Evolutionary conservation across 1,284 basidiomycete genomes (phyloP), one percentile per base, ranked within the genome.

Genomic region (Pyrrhoderma lamaoense): DNA sequence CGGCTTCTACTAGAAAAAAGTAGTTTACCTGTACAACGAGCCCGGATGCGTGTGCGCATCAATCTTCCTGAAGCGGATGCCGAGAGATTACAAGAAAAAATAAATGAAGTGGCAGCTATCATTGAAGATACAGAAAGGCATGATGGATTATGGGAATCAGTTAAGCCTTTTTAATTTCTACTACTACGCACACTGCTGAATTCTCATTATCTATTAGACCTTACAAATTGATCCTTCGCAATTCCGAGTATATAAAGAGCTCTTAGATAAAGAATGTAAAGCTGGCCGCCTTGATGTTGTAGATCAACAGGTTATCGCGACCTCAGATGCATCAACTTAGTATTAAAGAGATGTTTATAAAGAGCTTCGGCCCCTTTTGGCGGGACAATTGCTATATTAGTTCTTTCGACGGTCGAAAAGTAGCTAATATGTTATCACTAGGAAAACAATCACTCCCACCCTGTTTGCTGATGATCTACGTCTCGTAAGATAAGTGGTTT

Each of bases 151-250:
- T 98, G 93, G 93, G 89, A 94, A 70, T 77, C 82, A 54, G 93
- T 94, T n/a, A n/a, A 64, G 65, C 89, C 73, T 49, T 23, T 36
- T 18, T 35, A 13, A 11, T 8, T 21, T 54, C 35, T 45, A 45
- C 38, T 14, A 47, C 44, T 37, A 52, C 3, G 57, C 54, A 47
- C 51, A 40, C 25, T 34, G 11, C 38, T 45, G 38, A 47, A 14
- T 25, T 4, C 27, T 51, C 16, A 42, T 36, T 13, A 31, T 3
- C 27, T 7, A 34, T 4, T 60, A 95, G 93, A 79, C 87, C 47
- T 79, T 94, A 64, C 76, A 93, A 45, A 98, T 99, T 60, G 93
- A 96, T 63, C 96, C 96, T 3, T 82, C 88, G 38, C 84, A 92
- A 59, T 93, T 97, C 76, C 82, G 89, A 43, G 74, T 87, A 16